phyloP scores from a whole-genome alignment of 148 eudicot genomes.

The Beta vulgaris region DNA sequence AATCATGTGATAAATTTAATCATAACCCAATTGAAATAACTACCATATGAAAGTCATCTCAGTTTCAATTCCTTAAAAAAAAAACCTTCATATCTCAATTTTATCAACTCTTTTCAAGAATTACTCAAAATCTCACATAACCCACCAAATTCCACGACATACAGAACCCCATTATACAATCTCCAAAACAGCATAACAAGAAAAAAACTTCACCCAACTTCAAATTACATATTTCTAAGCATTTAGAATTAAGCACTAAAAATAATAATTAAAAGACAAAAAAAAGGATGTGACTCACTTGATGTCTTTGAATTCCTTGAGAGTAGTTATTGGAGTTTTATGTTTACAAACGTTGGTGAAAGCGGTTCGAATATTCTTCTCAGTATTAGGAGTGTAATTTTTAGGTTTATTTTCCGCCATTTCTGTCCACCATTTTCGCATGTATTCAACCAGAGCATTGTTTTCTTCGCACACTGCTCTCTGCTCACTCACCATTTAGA shows the following conservation, averaged over 20 bases:
- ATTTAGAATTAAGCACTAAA: neutral
- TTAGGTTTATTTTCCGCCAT: slow-evolving; percentile 42
- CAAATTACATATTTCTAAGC: neutral
- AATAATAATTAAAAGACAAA: neutral
- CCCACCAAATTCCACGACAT: too few relatives aligned
- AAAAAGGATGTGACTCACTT: slow-evolving; percentile 46
- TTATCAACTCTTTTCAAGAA: too few relatives aligned
- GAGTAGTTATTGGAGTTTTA: slow-evolving; percentile 49
- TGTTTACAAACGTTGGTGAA: slow-evolving; percentile 45
- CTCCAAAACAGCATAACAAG: too few relatives aligned
- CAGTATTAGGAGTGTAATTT: slow-evolving; percentile 44
- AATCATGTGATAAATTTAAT: neutral
- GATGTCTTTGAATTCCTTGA: slow-evolving; percentile 57
- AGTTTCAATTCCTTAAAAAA: neutral
- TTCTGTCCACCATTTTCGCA: slow-evolving; percentile 53
- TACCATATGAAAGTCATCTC: neutral
- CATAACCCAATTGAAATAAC: neutral
- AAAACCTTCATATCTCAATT: too few relatives aligned
- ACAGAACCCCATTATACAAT: too few relatives aligned
- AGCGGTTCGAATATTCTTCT: slow-evolving; percentile 49
- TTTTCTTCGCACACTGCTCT: slow-evolving; percentile 56
- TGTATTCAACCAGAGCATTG: slow-evolving; percentile 44
- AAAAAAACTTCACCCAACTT: neutral
- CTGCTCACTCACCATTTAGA: slow-evolving; percentile 42
- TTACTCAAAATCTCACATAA: too few relatives aligned